phyloP scores from a whole-genome alignment of 306 rosid species.

The Sesbania bispinosa region DNA sequence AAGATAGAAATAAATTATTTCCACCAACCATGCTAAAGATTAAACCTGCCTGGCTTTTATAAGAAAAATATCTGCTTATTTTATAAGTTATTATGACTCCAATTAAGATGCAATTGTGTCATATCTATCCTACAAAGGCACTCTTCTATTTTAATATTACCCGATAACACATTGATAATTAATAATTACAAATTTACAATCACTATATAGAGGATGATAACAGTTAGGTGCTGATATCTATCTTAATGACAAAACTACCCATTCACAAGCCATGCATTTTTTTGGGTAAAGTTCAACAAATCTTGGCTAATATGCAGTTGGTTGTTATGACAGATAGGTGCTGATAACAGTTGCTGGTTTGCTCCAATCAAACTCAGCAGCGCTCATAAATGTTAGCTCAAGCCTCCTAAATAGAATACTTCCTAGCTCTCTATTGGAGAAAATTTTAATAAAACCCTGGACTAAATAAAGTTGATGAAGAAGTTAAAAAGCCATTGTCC shows the following conservation, averaged over 20 bases:
- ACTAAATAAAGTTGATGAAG: background rate
- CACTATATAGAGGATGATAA: background rate
- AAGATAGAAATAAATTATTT: conserved; percentile 10
- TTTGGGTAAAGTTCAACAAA: background rate
- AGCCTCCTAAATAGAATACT: background rate
- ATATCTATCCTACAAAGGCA: background rate
- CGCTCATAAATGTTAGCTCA: background rate
- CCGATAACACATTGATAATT: background rate
- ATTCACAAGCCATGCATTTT: background rate
- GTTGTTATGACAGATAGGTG: conserved; percentile 7
- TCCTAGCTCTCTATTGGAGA: conserved; percentile 12
- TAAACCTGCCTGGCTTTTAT: background rate
- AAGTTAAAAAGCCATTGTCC: background rate
- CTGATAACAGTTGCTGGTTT: conserved; percentile 7
- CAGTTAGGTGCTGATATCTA: too few relatives aligned
- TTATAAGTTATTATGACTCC: background rate
- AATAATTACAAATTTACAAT: conserved; percentile 11
- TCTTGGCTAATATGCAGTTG: background rate
- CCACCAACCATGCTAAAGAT: background rate
- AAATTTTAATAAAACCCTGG: background rate
- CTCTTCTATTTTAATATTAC: background rate
- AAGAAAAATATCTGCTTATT: conserved; percentile 1
- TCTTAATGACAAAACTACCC: too few relatives aligned
- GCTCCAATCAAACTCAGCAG: background rate
- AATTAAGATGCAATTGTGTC: background rate